These are phyloP conservation scores for Aspergillus ochraceus DNA, from an alignment of 2,329 filamentous ascomycete genomes.

Conservation along the genomic window DNA sequence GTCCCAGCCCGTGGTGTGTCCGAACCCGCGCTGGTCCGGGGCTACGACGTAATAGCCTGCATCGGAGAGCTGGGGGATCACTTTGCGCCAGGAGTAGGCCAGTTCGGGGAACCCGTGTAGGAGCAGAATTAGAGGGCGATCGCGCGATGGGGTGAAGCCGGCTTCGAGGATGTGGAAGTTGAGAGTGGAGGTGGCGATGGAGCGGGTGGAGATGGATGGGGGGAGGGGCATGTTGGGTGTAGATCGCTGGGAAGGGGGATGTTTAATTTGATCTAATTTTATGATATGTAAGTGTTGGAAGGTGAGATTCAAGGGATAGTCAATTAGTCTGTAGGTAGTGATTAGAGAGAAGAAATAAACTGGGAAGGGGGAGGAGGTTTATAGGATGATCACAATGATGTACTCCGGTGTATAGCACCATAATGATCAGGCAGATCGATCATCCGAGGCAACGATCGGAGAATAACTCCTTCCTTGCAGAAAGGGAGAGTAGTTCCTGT, in stretches of 20 bases:
- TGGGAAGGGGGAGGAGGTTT: not conserved
- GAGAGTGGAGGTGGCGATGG: conserved; percentile 58
- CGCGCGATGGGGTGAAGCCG: conserved; percentile 41
- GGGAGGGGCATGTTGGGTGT: conserved; percentile 45
- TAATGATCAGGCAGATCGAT: conserved; percentile 13
- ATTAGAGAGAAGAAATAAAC: too few relatives aligned
- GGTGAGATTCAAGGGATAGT: too few relatives aligned
- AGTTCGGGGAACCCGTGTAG: conserved; percentile 69
- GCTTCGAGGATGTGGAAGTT: conserved; percentile 63
- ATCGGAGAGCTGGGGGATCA: conserved; percentile 59
- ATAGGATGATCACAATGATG: not conserved
- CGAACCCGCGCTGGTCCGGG: conserved; percentile 68
- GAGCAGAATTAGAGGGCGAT: conserved; percentile 59
- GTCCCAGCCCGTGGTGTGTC: conserved; percentile 64
- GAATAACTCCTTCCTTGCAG: not conserved
- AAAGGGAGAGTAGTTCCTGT: too few relatives aligned
- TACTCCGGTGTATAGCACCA: too few relatives aligned
- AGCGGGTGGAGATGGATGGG: conserved; percentile 55
- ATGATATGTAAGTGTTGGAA: too few relatives aligned
- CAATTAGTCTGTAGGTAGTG: too few relatives aligned
- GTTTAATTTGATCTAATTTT: too few relatives aligned
- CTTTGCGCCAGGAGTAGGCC: conserved; percentile 67
- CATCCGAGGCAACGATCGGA: conserved; percentile 6
- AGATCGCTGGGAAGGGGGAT: not conserved
- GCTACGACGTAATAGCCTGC: conserved; percentile 66